phyloP scores from a whole-genome alignment of 306 rosid species.

The Gillenia trifoliata region DNA sequence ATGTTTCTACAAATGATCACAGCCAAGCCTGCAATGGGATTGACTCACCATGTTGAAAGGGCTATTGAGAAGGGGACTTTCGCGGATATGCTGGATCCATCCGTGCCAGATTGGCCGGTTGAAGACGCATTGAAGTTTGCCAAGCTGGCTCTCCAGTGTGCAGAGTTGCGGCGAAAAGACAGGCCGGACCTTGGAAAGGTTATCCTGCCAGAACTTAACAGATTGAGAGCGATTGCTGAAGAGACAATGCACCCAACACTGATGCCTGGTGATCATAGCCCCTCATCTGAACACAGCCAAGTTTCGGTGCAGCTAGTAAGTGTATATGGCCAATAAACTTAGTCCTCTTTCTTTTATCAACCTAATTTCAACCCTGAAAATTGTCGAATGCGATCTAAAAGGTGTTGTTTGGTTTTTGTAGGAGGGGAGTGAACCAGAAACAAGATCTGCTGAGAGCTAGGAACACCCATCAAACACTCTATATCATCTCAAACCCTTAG shows the following conservation, averaged over 20 bases:
- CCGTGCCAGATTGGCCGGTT: constrained; percentile 73
- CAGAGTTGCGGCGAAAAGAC: constrained; percentile 75
- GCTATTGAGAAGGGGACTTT: constrained; percentile 65
- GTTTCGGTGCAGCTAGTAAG: constrained; percentile 58
- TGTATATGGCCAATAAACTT: neutral
- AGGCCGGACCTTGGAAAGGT: constrained; percentile 76
- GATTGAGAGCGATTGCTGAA: constrained; percentile 57
- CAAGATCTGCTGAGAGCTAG: neutral
- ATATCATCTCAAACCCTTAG: neutral
- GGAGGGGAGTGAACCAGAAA: constrained; percentile 10
- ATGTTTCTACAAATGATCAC: constrained; percentile 76
- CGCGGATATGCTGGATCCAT: constrained; percentile 57
- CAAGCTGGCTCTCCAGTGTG: constrained; percentile 59
- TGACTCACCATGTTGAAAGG: constrained; percentile 67
- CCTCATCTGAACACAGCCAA: constrained; percentile 33
- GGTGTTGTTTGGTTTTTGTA: neutral
- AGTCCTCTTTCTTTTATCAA: neutral
- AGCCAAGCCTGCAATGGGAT: constrained; percentile 82
- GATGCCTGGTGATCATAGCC: constrained; percentile 1
- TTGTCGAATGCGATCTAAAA: neutral
- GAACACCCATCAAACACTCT: neutral
- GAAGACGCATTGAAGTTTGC: constrained; percentile 61
- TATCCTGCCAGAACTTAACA: constrained; percentile 65
- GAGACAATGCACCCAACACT: constrained; percentile 13
- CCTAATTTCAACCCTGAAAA: neutral